These are phyloP conservation scores for Lippia alba DNA, from an alignment of 305 asterid species.

Conservation along the genomic window DNA sequence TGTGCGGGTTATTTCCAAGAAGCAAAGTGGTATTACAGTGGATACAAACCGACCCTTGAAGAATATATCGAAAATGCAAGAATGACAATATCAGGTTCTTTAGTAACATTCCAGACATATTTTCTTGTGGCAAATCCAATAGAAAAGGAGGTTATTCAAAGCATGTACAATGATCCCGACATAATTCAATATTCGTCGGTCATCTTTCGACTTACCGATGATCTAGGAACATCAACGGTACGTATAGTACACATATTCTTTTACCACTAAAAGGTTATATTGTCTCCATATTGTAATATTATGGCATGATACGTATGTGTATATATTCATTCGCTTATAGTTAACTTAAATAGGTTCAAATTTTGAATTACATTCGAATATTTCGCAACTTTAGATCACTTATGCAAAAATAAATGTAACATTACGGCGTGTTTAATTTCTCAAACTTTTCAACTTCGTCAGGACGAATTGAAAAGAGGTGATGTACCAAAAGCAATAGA, in stretches of 20 bases:
- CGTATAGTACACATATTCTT: background rate
- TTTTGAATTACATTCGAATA: too few species aligned
- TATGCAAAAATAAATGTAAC: background rate
- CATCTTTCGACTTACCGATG: constrained; percentile 42
- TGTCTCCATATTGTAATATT: too few species aligned
- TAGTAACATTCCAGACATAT: constrained; percentile 32
- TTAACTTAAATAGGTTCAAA: too few species aligned
- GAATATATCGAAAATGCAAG: constrained; percentile 41
- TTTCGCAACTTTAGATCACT: too few species aligned
- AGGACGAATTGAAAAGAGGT: too few species aligned
- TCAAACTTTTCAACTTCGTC: too few species aligned
- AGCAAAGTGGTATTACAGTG: constrained; percentile 46
- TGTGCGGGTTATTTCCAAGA: constrained; percentile 42
- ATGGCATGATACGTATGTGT: too few species aligned
- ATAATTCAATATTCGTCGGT: constrained; percentile 31
- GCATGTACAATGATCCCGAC: constrained; percentile 24
- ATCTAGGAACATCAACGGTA: constrained; percentile 49
- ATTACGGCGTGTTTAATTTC: too few species aligned
- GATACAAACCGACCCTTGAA: constrained; percentile 41
- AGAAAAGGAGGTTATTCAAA: constrained; percentile 34
- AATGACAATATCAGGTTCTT: constrained; percentile 36
- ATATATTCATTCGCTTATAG: too few species aligned
- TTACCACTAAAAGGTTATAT: too few species aligned
- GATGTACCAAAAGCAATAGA: too few species aligned
- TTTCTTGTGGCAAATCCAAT: constrained; percentile 32